A percentile compares a stretch with the other conserved stretches of the same genome.
Conservation (phyloP, 225 moss, liverwort and hornwort species). For the Neckera pumila region DNA sequence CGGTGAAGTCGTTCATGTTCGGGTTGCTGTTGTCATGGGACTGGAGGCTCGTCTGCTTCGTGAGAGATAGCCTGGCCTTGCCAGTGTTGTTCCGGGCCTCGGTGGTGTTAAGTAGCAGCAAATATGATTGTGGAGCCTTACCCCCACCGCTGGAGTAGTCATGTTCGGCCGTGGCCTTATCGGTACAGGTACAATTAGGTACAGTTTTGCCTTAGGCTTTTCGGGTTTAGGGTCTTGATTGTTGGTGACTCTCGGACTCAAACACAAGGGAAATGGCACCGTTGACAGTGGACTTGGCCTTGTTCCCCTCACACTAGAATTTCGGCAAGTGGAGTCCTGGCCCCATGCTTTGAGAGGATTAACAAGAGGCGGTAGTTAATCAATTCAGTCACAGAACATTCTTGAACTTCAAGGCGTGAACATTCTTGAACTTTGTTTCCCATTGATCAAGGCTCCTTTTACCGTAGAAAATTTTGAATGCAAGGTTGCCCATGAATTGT, state of each 20-base stretch:
- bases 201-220: background rate
- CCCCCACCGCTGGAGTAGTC: slow-evolving; percentile 24
- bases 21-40: slow-evolving; percentile 23
- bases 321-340: too few relatives aligned
- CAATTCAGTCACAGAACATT: background rate
- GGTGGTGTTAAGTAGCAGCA: slow-evolving; percentile 13
- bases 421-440: background rate
- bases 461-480: background rate
- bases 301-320: background rate
- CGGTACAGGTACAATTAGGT: background rate
- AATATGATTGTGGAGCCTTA: slow-evolving; percentile 41
- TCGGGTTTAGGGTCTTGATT: background rate
- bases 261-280: background rate
- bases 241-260: background rate
- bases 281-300: background rate
- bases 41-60: slow-evolving; percentile 13
- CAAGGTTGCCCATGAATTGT: background rate
- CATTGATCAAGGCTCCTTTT: background rate
- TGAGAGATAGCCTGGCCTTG: slow-evolving; percentile 29
- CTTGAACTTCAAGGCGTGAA: background rate
- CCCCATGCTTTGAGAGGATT: background rate
- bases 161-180: background rate
- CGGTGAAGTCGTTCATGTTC: slow-evolving; percentile 29
- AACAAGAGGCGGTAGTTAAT: background rate
- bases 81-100: slow-evolving; percentile 29